Base-by-base conservation (phyloP, 495 filamentous ascomycete genomes). In the Penicillium steckii region DNA sequence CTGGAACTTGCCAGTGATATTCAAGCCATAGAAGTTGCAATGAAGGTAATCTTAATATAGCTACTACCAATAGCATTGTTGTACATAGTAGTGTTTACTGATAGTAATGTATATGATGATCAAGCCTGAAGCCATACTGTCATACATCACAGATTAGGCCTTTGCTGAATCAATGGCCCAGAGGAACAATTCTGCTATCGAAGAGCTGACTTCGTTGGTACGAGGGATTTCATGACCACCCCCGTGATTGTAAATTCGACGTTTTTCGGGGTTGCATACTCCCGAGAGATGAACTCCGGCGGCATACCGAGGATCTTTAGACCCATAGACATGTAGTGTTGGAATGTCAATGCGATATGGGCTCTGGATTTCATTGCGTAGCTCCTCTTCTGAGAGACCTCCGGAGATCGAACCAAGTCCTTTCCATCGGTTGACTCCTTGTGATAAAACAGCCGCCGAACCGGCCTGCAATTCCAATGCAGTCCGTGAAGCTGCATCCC, bases 291-390 rank as follows among this genome's bases (percentile, higher is more conserved):
- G 82, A 35, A 83, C 50, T 12, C 78, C 75, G 3, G 78, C 61
- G 2, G 77, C 72, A 61, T 76, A 84, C 35, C 80, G 52, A 4
- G 82, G 81, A 62, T 86, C 84, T 44, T 80, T 80, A 3, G 52
- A 61, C 0, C 84, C 84, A 52, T 80, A 84, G 13, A 86, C 65
- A 64, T 87, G 82, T 42, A 82, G 80, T 8, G 85, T 86, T 0
- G 84, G 85, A 17, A 88, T 77, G 15, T 60, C 44, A 45, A 88
- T 80, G 13, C 56, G 47, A 5, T 75, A 71, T 3, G 78, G 68
- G 8, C 65, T 46, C 1, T 46, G 50, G 25, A 77, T 68, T 53
- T 72, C 66, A 15, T 42, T 24, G 8, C 76, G 75, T 37, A 82
- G 61, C 43, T 86, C 76, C 4, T 83, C 65, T 19, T 80, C 83